Conservation (phyloP, 768 basidiomycete species). For the Phaffia australis region DNA sequence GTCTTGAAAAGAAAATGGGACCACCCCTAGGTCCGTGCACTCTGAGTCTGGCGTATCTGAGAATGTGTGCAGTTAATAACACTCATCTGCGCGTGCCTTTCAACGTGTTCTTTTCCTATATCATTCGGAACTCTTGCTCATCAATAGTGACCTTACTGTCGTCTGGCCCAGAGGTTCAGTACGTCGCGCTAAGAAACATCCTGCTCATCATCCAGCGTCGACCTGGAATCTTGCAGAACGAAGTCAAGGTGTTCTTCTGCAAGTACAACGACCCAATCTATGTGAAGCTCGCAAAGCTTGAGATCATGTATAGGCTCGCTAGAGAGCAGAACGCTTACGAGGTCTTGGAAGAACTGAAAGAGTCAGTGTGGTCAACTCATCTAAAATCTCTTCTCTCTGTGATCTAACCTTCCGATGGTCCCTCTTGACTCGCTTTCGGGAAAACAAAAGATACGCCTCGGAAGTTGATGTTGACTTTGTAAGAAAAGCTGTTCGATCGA, state of each 20-base stretch:
- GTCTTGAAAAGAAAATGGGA: slow-evolving; percentile 89
- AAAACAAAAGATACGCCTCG: slow-evolving; percentile 82
- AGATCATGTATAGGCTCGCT: slow-evolving; percentile 93
- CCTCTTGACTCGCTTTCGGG: neutral
- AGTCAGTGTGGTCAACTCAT: too few relatives aligned
- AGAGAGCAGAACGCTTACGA: slow-evolving; percentile 88
- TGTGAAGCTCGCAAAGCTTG: slow-evolving; percentile 95
- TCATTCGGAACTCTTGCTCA: neutral
- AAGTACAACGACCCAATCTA: slow-evolving; percentile 99
- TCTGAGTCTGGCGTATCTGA: neutral
- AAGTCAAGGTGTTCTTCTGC: slow-evolving; percentile 99
- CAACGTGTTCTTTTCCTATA: neutral
- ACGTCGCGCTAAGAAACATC: slow-evolving; percentile 94
- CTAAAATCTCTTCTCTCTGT: neutral
- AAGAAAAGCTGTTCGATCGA: slow-evolving; percentile 82
- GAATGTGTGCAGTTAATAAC: neutral
- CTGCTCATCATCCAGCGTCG: slow-evolving; percentile 92
- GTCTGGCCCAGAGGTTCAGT: slow-evolving; percentile 93
- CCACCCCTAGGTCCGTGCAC: slow-evolving; percentile 53
- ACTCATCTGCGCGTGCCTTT: neutral
- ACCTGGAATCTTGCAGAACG: slow-evolving; percentile 76
- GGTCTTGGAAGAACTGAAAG: slow-evolving; percentile 85
- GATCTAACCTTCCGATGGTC: neutral
- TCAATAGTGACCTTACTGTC: slow-evolving; percentile 74
- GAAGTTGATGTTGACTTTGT: slow-evolving; percentile 99